Base-by-base conservation (phyloP, 1,139 yeast genomes). In the Zygotorulaspora mrakii region DNA sequence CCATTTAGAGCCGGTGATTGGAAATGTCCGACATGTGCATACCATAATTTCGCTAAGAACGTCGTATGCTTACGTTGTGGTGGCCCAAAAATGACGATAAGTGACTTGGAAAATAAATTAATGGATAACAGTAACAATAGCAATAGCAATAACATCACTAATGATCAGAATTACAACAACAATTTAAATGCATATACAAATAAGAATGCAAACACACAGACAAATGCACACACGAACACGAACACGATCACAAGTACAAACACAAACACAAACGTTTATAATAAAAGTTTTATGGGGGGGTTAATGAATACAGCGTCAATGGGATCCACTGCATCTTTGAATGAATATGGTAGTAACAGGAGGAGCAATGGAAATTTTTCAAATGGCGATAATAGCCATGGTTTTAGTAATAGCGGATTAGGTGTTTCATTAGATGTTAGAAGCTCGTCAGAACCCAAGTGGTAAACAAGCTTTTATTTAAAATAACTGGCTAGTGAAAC, bases 1-100 rank as follows among this genome's bases (percentile, higher is more conserved):
- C 96, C 96, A 11, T 89, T 89, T 64, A 76, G 96, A 55, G 96
- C 96, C 2, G 96, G 97, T 33, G 97, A 89, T 64, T 89, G 96
- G 96, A 88, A 87, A 62, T 88, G 96, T 68, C 67, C 75, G 21
- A 72, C 77, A 24, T 89, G 96, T 61, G 74, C 79, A 35, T 89
- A 88, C 61, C 96, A 89, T 64, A 89, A 89, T 61, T 89, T 89
- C 71, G 96, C 96, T 5, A 88, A 89, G 57, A 89, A 89, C 61
- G 70, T 85, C 46, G 79, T 80, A 46, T 88, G 96, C 60, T 70
- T 88, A 57, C 82, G 89, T 59, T 88, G 96, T 66, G 94, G 95
- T 2, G 83, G 85, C 1, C 77, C 87, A 29, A 77, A 91, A 49
- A 52, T 44, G 17, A 38, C 24, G 18, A 28, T 30, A 8, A 20